phyloP scores from a whole-genome alignment of 495 filamentous ascomycete species.

The Hapsidospora chrysogenum region DNA sequence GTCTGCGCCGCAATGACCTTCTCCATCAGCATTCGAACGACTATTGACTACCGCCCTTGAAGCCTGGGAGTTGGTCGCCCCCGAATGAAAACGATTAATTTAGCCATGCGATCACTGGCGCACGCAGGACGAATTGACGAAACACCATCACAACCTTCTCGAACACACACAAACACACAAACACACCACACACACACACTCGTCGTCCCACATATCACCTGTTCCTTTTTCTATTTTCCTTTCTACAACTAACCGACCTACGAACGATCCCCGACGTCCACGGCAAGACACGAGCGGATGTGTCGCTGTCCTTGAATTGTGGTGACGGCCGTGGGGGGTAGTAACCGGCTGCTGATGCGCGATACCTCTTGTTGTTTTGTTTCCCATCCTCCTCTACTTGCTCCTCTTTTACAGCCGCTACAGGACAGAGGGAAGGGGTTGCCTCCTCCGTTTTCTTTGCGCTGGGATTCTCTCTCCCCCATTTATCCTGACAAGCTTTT shows the following conservation, averaged over 20 bases:
- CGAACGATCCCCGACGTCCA: too few species aligned
- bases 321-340: too few species aligned
- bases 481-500: conserved; percentile 4
- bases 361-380: background rate
- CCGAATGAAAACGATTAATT: too few species aligned
- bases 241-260: conserved; percentile 4
- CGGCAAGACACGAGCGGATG: too few species aligned
- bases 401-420: too few species aligned
- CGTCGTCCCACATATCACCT: conserved; percentile 3
- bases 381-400: too few species aligned
- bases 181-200: background rate
- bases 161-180: background rate
- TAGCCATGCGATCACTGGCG: conserved; percentile 27
- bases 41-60: too few species aligned
- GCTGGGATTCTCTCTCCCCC: too few species aligned
- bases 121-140: conserved; percentile 40
- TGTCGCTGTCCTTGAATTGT: too few species aligned
- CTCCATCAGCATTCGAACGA: conserved; percentile 13
- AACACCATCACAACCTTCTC: conserved; percentile 20
- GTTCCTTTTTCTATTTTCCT: conserved; percentile 12
- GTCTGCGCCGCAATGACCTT: conserved; percentile 8
- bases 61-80: too few species aligned
- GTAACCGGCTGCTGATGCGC: background rate
- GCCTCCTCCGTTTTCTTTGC: too few species aligned
- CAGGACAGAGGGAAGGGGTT: too few species aligned